Evolutionary conservation across 2,329 filamentous ascomycete species (phyloP).

Genomic region (Apiospora aurea): DNA sequence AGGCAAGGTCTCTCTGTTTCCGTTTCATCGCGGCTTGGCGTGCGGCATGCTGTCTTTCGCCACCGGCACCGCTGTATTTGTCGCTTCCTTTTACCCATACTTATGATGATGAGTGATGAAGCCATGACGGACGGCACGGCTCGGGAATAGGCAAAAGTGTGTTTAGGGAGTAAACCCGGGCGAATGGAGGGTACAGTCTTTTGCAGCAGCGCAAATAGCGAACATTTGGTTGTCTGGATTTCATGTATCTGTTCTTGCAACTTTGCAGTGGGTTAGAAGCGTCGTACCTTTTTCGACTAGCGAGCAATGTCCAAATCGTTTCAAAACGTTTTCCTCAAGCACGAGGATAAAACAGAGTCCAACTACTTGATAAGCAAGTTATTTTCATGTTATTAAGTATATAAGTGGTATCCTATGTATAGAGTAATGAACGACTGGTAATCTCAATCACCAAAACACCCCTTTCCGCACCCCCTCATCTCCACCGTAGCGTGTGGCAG

Average conservation of each 20-base stretch:
- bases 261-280: background rate
- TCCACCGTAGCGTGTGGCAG: background rate
- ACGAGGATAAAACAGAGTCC: too few relatives aligned
- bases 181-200: background rate
- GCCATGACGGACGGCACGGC: background rate
- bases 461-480: background rate
- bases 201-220: background rate
- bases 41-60: background rate
- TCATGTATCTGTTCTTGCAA: background rate
- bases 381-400: background rate
- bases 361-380: background rate
- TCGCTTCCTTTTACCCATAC: background rate
- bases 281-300: background rate
- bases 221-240: background rate
- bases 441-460: background rate
- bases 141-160: background rate
- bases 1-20: background rate
- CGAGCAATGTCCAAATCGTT: background rate
- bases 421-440: background rate
- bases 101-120: slow-evolving; percentile 20
- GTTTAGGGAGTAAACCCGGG: background rate
- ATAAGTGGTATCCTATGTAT: background rate
- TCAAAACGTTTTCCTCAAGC: background rate
- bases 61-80: background rate
- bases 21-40: background rate